phyloP scores from a whole-genome alignment of 169 alveolate genomes.

The Plasmodium gaboni region DNA sequence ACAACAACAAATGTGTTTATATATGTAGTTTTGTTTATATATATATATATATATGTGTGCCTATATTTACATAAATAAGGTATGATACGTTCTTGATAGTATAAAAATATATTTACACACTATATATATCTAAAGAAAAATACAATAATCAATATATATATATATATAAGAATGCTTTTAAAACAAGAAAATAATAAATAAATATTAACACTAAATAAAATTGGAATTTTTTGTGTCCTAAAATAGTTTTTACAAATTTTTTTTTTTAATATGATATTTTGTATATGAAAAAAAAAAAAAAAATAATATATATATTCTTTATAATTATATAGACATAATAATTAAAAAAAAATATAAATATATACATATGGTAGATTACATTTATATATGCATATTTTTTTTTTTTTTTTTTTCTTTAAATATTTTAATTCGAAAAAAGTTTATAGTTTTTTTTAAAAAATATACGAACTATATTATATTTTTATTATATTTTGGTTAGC shows the following conservation, averaged over 20 bases:
- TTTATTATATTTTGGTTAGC: conserved; percentile 13
- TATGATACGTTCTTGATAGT: not conserved
- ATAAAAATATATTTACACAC: not conserved
- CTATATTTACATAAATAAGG: not conserved
- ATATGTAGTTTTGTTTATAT: not conserved
- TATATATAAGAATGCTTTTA: conserved; percentile 22
- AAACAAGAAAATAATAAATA: conserved; percentile 28
- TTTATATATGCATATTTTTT: conserved; percentile 4
- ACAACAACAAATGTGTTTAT: not conserved
- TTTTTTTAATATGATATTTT: too few relatives aligned
- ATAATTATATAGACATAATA: conserved; percentile 12
- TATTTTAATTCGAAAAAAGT: not conserved
- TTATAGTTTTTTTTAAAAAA: not conserved
- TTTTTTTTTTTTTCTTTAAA: conserved; percentile 12
- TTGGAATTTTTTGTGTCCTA: conserved; percentile 30
- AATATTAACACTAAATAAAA: not conserved
- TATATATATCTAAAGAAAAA: conserved; percentile 7
- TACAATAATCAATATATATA: not conserved
- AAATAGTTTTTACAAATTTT: conserved; percentile 12
- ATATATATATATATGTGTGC: conserved; percentile 4
- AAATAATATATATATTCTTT: not conserved
- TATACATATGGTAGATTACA: not conserved
- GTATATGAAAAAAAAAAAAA: conserved; percentile 6
- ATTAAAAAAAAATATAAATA: conserved; percentile 22
- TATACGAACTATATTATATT: conserved; percentile 16